Evolutionary conservation across 1,139 yeast genomes (phyloP).

Genomic region (Scheffersomyces cryptocercus): DNA sequence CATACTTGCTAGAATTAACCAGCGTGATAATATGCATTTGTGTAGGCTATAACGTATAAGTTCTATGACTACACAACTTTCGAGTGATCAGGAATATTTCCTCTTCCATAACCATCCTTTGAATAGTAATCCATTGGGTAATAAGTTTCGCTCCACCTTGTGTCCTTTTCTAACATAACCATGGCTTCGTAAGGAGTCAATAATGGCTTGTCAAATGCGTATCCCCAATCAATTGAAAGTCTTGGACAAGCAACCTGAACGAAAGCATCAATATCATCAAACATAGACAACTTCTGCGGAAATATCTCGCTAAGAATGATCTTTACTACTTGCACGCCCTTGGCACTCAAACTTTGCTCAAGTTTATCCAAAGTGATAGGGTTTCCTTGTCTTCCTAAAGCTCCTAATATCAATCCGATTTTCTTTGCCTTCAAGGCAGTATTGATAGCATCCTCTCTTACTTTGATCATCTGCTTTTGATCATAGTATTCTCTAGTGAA

Average conservation of each 20-base stretch:
- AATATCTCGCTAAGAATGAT: constrained; percentile 89
- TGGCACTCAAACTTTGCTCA: constrained; percentile 50
- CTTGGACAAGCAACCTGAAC: constrained; percentile 98
- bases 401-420: constrained; percentile 89
- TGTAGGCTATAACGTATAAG: too few species aligned
- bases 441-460: constrained; percentile 72
- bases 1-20: too few species aligned
- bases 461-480: constrained; percentile 74
- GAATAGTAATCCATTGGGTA: constrained; percentile 98
- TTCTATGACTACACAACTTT: not conserved
- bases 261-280: constrained; percentile 92
- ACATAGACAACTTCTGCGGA: constrained; percentile 91
- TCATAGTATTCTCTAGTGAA: constrained; percentile 89
- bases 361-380: constrained; percentile 69
- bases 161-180: constrained; percentile 79
- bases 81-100: constrained; percentile 55
- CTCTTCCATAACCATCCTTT: constrained; percentile 91
- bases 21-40: too few species aligned
- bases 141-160: constrained; percentile 60
- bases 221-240: constrained; percentile 97
- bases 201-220: constrained; percentile 89
- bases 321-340: constrained; percentile 72
- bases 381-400: constrained; percentile 95
- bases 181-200: constrained; percentile 96
- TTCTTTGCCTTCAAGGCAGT: constrained; percentile 58